Base-by-base conservation (phyloP, 1,139 yeast species). In the Magnusiomyces sp. region DNA sequence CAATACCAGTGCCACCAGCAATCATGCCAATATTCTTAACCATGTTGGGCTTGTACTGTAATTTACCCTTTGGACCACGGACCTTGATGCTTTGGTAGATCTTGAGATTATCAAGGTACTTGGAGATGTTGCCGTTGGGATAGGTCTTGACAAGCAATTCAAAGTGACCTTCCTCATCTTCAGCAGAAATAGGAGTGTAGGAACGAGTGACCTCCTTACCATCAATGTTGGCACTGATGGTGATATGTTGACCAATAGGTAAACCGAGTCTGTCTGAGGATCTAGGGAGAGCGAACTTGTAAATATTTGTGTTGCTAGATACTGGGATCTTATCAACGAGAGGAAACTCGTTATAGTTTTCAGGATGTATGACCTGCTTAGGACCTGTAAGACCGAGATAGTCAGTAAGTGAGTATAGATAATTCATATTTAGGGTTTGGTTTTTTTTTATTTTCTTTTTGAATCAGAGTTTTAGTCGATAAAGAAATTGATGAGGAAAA, bases 1-100 rank as follows among this genome's bases (percentile, higher is more conserved):
- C 82, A 59, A 89, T 84, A 58, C 95, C 96, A 43, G 95, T 83
- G 62, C 97, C 97, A 58, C 95, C 95, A 42, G 95, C 95, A 59
- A 90, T 80, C 87, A 90, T 87, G 51, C 83, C 84, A 59, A 86
- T 76, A 50, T 78, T 74, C 54, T 76, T 72, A 57, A 77, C 81
- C 79, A 83, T 82, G 69, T 87, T 87, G 58, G 95, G 88, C 51
- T 79, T 73, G 70, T 89, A 88, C 54, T 79, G 76, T 73, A 86
- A 87, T 60, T 81, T 79, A 4, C 97, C 97, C 69, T 85, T 86
- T 59, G 97, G 97, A 23, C 97, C 97, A 61, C 87, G 79, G 44
- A 85, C 83, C 53, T 75, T 75, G 58, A 86, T 81, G 29, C 72
- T 65, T 57, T 84, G 85, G 55, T 89, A 89, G 46, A 81, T 67